Base-by-base conservation (phyloP, 2,329 filamentous ascomycete species). In the Pestalotiopsis sp. region DNA sequence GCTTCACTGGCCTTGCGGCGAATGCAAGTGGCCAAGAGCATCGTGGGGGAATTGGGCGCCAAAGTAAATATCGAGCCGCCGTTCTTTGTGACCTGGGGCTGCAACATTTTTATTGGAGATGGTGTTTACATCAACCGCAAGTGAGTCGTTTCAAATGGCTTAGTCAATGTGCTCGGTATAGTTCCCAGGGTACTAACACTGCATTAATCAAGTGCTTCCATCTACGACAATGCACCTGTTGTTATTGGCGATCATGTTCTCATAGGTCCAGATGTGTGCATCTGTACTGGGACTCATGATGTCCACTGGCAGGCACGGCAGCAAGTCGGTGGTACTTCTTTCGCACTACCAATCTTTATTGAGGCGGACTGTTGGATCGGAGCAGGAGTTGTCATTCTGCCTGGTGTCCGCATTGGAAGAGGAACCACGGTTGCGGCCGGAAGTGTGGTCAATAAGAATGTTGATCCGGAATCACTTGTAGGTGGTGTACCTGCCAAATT, bases 61-160 rank as follows among this genome's bases (percentile, higher is more conserved):
- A 86, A 85, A 0, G 83, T 80, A 23, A 86, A 86, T 70, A 85
- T 92, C 40, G 90, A 92, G 72, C 86, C 89, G 0, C 89, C 90
- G 0, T 81, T 92, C 67, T 83, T 82, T 45, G 82, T 91, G 40
- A 90, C 92, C 75, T 92, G 92, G 69, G 90, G 90, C 1, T 87
- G 87, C 76, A 92, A 92, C 73, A 86, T 91, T 70, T 83, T 80
- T 6, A 81, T 92, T 0, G 90, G 90, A 6, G 81, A 87, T 58
- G 81, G 84, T n/a, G 90, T 91, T 74, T 93, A 91, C 72, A 83
- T 88, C 58, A 90, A 90, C 72, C 89, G 88, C 76, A 86, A 86
- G 80, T 82, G 66, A 31, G 59, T 12, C 57, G 4, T 27, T 73
- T 62, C 12, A 9, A 4, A 31, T 31, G 31, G 31, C n/a, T 25